These are phyloP conservation scores for Ceratocystiopsis brevicomis DNA, from an alignment of 2,329 filamentous ascomycete genomes.

Conservation along the genomic window DNA sequence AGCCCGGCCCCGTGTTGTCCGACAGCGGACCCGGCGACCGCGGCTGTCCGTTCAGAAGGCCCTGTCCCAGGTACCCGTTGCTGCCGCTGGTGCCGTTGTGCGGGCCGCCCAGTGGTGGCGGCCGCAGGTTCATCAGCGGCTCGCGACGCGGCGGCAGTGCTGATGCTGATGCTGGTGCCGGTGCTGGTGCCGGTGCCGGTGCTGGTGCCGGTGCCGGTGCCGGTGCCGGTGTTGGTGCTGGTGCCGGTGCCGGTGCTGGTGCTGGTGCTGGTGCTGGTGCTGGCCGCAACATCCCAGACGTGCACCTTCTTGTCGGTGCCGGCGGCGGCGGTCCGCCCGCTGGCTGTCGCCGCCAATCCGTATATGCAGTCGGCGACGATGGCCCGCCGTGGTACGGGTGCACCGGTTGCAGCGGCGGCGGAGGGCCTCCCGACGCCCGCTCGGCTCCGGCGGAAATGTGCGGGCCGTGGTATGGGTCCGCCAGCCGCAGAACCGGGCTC, in stretches of 20 bases:
- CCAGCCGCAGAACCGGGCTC: slow-evolving; percentile 1
- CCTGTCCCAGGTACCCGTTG: slow-evolving; percentile 3
- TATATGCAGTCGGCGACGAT: slow-evolving; percentile 2
- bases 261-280: too few species aligned
- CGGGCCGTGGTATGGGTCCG: slow-evolving; percentile 3
- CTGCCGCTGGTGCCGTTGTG: slow-evolving; percentile 9
- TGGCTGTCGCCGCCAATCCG: slow-evolving; percentile 5
- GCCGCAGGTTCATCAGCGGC: slow-evolving; percentile 6
- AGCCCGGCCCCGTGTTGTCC: too few species aligned
- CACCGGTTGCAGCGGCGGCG: slow-evolving; percentile 2
- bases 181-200: neutral
- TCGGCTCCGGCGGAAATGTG: neutral
- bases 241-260: neutral
- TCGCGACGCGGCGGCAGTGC: slow-evolving; percentile 6
- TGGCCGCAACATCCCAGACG: too few species aligned
- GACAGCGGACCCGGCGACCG: slow-evolving; percentile 22
- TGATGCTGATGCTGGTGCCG: neutral
- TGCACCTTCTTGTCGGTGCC: neutral
- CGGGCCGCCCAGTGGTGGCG: slow-evolving; percentile 9
- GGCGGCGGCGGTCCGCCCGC: neutral
- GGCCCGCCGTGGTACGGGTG: slow-evolving; percentile 3
- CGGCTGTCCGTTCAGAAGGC: slow-evolving; percentile 24
- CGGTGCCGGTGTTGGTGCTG: neutral
- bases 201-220: neutral
- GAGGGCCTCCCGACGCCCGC: neutral